phyloP scores from a whole-genome alignment of 2,329 filamentous ascomycete species.

The Venturia aucupariae region DNA sequence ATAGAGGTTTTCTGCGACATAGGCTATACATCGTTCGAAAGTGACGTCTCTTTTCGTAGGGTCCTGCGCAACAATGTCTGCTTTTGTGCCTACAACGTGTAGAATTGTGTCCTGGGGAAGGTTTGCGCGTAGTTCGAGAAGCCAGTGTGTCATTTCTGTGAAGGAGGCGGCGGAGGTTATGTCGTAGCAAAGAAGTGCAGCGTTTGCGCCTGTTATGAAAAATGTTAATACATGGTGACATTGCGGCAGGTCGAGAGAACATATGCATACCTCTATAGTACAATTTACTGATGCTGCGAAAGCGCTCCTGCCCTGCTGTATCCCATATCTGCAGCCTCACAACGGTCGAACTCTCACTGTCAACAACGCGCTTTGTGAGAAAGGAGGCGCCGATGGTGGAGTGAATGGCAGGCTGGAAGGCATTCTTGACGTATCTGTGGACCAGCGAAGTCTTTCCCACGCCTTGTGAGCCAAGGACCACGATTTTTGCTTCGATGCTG shows the following conservation, averaged over 20 bases:
- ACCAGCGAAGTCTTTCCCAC: constrained; percentile 74
- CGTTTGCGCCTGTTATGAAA: constrained; percentile 60
- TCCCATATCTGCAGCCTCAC: constrained; percentile 96
- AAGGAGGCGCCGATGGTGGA: constrained; percentile 44
- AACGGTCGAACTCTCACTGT: constrained; percentile 74
- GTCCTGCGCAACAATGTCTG: constrained; percentile 80
- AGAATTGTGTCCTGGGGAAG: constrained; percentile 69
- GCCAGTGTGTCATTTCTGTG: constrained; percentile 85
- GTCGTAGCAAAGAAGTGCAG: constrained; percentile 88
- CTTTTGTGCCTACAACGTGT: constrained; percentile 91
- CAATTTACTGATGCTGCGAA: constrained; percentile 84
- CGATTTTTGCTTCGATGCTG: constrained; percentile 64
- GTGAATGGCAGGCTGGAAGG: constrained; percentile 51
- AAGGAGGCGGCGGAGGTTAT: constrained; percentile 83
- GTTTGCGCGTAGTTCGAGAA: constrained; percentile 73
- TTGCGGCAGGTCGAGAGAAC: neutral
- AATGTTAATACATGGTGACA: neutral
- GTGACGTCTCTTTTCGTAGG: constrained; percentile 72
- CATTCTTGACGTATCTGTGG: constrained; percentile 64
- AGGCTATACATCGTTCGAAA: constrained; percentile 92
- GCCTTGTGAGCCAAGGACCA: constrained; percentile 69
- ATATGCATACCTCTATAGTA: constrained; percentile 62
- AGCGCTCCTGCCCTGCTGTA: constrained; percentile 90
- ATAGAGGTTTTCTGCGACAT: constrained; percentile 84
- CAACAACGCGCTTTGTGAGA: constrained; percentile 58